Evolutionary conservation across 2,329 filamentous ascomycete genomes (phyloP), one percentile per base, ranked within the genome.

Genomic region (Aureobasidium sp.): DNA sequence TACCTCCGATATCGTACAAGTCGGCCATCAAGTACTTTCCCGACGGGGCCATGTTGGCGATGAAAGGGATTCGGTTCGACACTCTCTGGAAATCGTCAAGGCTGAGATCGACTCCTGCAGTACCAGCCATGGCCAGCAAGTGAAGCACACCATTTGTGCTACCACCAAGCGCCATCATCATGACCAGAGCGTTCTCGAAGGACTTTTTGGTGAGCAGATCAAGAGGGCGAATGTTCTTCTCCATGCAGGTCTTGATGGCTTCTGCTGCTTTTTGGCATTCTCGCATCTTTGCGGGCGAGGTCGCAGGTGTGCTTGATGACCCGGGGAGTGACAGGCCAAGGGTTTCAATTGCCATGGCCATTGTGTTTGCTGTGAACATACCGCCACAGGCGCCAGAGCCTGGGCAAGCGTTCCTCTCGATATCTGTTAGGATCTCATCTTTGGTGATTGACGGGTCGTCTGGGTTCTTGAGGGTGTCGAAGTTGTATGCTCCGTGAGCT

Each of bases 291-390:
- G 89, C 83, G 0, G 89, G 88, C 3, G 84, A 88, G 16, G 81
- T 78, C 1, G 90, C 90, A 1, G 89, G 89, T 51, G 83, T 93
- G 1, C 86, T 90, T 0, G 87, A 90, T 0, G 88, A 93, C 1
- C 89, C 89, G 0, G 90, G 88, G 6, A 95, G 76, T 0, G 83
- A 83, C 25, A 95, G 75, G 24, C 90, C 90, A 78, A 95, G 89
- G 37, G 87, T 88, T 73, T 95, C 89, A 59, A 95, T 89, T 12
- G 87, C 88, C 0, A 87, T 91, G 3, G 88, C 87, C 88, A 95
- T 91, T 21, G 89, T 95, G 71, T 95, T 95, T 59, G 90, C 90
- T 1, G 90, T 95, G 72, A 90, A 95, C 90, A 95, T 95, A 16
- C 90, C 89, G 41, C 88, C 88, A 59, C 89, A 95, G 1, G 88